phyloP scores from a whole-genome alignment of 805 yeast species.

The Citeromyces matritensis region DNA sequence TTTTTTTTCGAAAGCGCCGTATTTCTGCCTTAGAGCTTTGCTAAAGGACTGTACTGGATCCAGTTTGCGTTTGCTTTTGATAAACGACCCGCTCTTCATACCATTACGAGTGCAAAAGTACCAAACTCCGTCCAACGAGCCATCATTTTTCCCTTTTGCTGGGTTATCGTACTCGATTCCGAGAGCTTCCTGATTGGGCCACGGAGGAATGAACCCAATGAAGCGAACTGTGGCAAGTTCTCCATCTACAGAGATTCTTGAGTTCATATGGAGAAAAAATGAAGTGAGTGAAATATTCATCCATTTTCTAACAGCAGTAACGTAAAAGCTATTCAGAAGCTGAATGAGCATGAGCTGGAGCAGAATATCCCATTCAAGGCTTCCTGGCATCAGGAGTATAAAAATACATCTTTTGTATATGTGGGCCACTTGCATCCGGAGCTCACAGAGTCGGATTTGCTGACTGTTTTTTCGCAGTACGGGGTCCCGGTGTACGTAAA shows the following conservation, averaged over 20 bases:
- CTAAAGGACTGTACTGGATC: slow-evolving; percentile 15
- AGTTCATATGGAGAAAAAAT: too few relatives aligned
- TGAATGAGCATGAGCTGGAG: slow-evolving; percentile 58
- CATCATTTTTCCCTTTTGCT: slow-evolving; percentile 59
- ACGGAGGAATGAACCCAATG: slow-evolving; percentile 43
- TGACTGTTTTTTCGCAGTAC: slow-evolving; percentile 74
- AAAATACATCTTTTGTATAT: slow-evolving; percentile 60
- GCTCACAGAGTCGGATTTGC: slow-evolving; percentile 60
- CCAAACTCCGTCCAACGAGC: slow-evolving; percentile 30
- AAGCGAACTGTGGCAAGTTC: slow-evolving; percentile 49
- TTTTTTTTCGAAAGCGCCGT: slow-evolving; percentile 20
- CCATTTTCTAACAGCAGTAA: slow-evolving; percentile 4
- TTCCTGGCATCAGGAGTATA: slow-evolving; percentile 85
- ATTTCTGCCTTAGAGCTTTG: slow-evolving; percentile 34
- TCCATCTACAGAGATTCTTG: slow-evolving; percentile 18
- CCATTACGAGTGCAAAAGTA: slow-evolving; percentile 32
- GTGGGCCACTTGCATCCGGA: slow-evolving; percentile 60
- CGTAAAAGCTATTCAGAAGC: slow-evolving; percentile 27
- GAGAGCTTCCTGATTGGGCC: slow-evolving; percentile 41
- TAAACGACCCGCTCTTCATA: slow-evolving; percentile 45
- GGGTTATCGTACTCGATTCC: slow-evolving; percentile 85
- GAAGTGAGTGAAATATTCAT: too few relatives aligned
- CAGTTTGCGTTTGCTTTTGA: slow-evolving; percentile 26
- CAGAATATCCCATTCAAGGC: slow-evolving; percentile 39
- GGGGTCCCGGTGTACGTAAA: slow-evolving; percentile 75